phyloP scores from a whole-genome alignment of 1,284 basidiomycete species.

The Naganishia albida region DNA sequence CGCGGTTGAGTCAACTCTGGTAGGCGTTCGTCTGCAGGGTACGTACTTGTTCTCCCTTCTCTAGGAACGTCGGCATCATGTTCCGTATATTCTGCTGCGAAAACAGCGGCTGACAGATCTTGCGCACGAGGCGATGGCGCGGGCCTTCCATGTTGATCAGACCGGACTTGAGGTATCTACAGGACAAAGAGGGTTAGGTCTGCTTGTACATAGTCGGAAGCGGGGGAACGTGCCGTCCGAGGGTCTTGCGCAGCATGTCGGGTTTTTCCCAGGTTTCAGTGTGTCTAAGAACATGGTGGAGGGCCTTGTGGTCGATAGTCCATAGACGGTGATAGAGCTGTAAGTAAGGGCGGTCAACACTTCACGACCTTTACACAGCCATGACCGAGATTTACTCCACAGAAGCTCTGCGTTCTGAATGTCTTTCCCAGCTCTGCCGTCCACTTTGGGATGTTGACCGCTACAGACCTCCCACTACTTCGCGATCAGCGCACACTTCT shows the following conservation, averaged over 20 bases:
- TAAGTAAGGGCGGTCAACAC: neutral
- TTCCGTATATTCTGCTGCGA: constrained; percentile 32
- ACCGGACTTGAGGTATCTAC: constrained; percentile 37
- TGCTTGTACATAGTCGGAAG: neutral
- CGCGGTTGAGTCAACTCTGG: neutral
- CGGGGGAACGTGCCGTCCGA: constrained; percentile 10
- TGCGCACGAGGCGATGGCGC: constrained; percentile 39
- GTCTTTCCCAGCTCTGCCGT: constrained; percentile 4
- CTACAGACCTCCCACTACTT: neutral
- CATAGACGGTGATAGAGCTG: constrained; percentile 35
- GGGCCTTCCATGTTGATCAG: constrained; percentile 40
- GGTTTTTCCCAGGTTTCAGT: constrained; percentile 38
- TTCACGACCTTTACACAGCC: too few species aligned
- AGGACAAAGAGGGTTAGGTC: neutral
- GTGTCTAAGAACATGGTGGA: constrained; percentile 36
- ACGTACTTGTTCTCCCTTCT: constrained; percentile 39
- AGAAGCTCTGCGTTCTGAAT: constrained; percentile 3
- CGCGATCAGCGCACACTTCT: neutral
- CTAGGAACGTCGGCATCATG: constrained; percentile 36
- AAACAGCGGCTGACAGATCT: constrained; percentile 39
- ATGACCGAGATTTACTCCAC: neutral
- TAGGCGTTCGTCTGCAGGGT: neutral
- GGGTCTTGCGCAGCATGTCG: constrained; percentile 33
- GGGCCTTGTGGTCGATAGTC: constrained; percentile 39
- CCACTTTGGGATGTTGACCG: constrained; percentile 1